Evolutionary conservation across 2,329 filamentous ascomycete genomes (phyloP), one percentile per base, ranked within the genome.

Genomic region (Colletotrichum tropicale): DNA sequence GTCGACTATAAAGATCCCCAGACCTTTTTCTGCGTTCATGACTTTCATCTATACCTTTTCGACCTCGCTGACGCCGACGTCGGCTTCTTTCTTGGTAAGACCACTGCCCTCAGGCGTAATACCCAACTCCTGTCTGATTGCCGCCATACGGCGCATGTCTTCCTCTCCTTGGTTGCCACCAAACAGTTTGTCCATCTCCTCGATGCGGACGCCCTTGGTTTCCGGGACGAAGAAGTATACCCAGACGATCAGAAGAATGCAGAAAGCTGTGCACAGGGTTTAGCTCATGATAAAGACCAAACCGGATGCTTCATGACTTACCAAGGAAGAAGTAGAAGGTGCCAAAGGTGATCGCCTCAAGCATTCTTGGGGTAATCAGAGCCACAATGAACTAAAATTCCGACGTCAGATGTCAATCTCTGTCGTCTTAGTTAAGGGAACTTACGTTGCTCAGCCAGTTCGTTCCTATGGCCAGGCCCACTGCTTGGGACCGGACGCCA

Each of bases 241-340:
- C 84, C 89, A 91, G 0, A 87, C 74, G 6, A 87, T 81, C 1
- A 86, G 86, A 6, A 90, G 78, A 1, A 88, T 77, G 76, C 88
- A 90, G 77, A 91, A 90, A 3, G 70, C 70, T 72, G 8, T 28
- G 10, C 10, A 9, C 4, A 8, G 24, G 24, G 43, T 0, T 70
- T 30, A 70, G 68, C 16, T 15, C 13, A 8, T 9, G 10, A 16
- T n/a, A 6, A 2, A 12, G 10, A 7, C 7, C 28, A 15, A 21
- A 34, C 5, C 15, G 32, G 4, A 5, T 9, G n/a, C 6, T 8
- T 2, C 13, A 3, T 16, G 16, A 52, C 70, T 34, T 21, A 67
- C 86, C 83, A 0, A 88, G 89, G 77, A 93, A 93, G 84, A 93
- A 93, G 60, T 92, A 86, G 76, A 92, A 93, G 0, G 88, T 89